Conservation (phyloP, 495 filamentous ascomycete genomes). For the Poronia punctata region DNA sequence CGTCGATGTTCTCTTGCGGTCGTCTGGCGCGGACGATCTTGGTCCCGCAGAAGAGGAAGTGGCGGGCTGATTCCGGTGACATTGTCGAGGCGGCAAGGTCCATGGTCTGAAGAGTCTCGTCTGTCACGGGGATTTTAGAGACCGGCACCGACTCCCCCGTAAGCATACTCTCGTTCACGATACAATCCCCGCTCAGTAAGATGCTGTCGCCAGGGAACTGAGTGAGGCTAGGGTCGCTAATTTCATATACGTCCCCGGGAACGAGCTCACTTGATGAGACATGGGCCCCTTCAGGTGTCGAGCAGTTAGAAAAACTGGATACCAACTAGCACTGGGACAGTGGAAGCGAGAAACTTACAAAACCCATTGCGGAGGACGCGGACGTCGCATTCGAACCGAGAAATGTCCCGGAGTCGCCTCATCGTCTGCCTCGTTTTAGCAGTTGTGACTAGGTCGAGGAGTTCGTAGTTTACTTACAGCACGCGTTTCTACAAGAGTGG, state of each 20-base stretch:
- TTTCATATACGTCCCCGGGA: constrained; percentile 94
- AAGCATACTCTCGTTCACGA: constrained; percentile 99
- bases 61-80: constrained; percentile 69
- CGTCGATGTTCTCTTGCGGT: constrained; percentile 74
- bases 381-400: constrained; percentile 89
- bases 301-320: constrained; percentile 28
- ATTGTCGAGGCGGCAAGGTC: constrained; percentile 73
- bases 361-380: constrained; percentile 91
- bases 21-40: constrained; percentile 87
- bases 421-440: constrained; percentile 57
- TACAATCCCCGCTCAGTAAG: constrained; percentile 87
- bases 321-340: constrained; percentile 3
- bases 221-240: constrained; percentile 90
- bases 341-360: constrained; percentile 51
- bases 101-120: constrained; percentile 67
- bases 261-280: constrained; percentile 82
- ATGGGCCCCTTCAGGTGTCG: constrained; percentile 61
- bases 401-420: constrained; percentile 84
- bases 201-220: constrained; percentile 93
- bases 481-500: constrained; percentile 84
- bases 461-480: constrained; percentile 45
- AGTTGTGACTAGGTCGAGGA: constrained; percentile 6
- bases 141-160: constrained; percentile 98
- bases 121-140: constrained; percentile 80
- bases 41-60: constrained; percentile 90